Evolutionary conservation across 768 basidiomycete genomes (phyloP).

Genomic region (Lactarius hatsudake): DNA sequence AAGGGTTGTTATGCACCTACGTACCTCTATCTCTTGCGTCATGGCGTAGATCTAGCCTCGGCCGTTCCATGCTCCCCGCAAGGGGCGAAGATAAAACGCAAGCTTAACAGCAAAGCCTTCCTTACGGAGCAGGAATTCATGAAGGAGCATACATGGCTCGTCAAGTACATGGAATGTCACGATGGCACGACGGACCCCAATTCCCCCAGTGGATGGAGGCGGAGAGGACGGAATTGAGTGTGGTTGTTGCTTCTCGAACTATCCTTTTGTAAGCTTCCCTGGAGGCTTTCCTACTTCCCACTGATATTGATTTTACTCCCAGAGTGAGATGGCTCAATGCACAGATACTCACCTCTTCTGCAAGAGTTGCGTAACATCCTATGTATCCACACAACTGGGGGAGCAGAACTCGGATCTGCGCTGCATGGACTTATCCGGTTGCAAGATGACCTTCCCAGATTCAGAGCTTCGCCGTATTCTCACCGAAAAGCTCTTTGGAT

Average conservation of each 20-base stretch:
- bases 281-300: not conserved
- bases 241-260: constrained; percentile 79
- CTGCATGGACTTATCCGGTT: constrained; percentile 84
- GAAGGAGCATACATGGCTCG: constrained; percentile 39
- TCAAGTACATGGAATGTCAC: constrained; percentile 32
- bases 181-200: constrained; percentile 22
- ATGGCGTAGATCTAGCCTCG: constrained; percentile 36
- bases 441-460: constrained; percentile 62
- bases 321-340: constrained; percentile 88
- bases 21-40: constrained; percentile 48
- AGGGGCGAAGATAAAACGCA: constrained; percentile 35
- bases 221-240: constrained; percentile 73
- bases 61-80: constrained; percentile 37
- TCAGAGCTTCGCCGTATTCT: constrained; percentile 70
- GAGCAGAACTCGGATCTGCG: constrained; percentile 56
- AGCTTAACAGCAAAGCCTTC: not conserved
- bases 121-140: constrained; percentile 35
- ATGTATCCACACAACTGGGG: constrained; percentile 66
- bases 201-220: constrained; percentile 36
- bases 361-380: constrained; percentile 60
- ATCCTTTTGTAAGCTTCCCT: constrained; percentile 59
- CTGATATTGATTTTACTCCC: constrained; percentile 10
- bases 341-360: constrained; percentile 90
- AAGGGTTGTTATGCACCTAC: constrained; percentile 64
- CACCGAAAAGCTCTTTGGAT: constrained; percentile 56